Base-by-base conservation (phyloP, 805 yeast species). In the Teunomyces pallodes region DNA sequence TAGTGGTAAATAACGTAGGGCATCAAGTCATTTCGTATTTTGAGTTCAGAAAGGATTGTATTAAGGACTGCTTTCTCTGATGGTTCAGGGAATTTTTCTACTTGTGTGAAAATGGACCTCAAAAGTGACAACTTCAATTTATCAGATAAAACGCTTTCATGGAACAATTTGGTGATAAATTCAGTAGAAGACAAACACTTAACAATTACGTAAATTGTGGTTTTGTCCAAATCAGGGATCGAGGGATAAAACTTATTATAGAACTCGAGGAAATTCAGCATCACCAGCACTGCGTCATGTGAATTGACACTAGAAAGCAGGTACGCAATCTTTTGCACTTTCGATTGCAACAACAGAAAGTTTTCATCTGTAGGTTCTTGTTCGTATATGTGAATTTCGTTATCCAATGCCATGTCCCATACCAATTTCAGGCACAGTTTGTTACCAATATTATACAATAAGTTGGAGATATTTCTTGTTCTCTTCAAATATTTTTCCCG, bases 401-500 rank as follows among this genome's bases (percentile, higher is more conserved):
- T 55, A 5, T 64, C 59, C 12, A 74, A 48, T 14, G 70, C 65
- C 3, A 42, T n/a, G 27, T 20, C 20, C 43, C 48, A 48, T 9
- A 42, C 43, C 5, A 17, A n/a, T 13, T 17, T 17, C 38, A 26
- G 29, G 17, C 14, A 17, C 13, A 26, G 24, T 26, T 32, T 46
- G 41, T 42, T 14, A 0, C 76, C 79, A 42, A 66, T 55, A 48
- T 76, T 74, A 54, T 68, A 79, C 5, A 71, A 59, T 9, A 80
- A 43, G 51, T 76, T 78, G 3, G 82, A 72, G 3, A 80, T 51
- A 54, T 79, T 79, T 43, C 71, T 64, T 5, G 76, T 57, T 47
- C 84, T 58, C 51, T 74, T 77, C 14, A 40, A 45, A 32, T 67
- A 74, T 29, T 61, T 68, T 42, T 60, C 55, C 5, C 50, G 40